Evolutionary conservation across 768 basidiomycete genomes (phyloP), one percentile per base, ranked within the genome.

Genomic region (Termitomyces sp.): DNA sequence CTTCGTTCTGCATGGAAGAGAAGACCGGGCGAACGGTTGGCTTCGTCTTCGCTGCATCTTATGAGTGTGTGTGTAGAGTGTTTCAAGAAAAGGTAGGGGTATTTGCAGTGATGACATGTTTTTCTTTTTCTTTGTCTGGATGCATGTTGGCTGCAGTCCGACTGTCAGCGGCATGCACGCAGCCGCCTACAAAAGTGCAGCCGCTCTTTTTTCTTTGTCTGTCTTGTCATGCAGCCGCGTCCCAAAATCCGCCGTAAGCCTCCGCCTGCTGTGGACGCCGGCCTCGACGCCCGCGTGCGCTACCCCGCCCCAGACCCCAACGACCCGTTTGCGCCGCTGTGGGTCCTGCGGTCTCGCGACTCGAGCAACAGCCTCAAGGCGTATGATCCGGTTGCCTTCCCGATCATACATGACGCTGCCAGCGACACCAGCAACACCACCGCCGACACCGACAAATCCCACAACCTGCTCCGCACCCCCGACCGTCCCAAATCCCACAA

Each of bases 301-400:
- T 90, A 89, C 67, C 88, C 88, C 5, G 69, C 74, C 2, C 86
- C 86, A 31, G 88, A 90, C 69, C 86, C 86, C 21, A 66, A 64
- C 17, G 86, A 90, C 66, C 88, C 88, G 1, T 89, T 89, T 60
- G 87, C 84, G 5, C 82, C 88, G 0, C 80, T 90, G 42, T 80
- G 82, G 65, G 82, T 83, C 25, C 75, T 90, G 27, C 82, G 88
- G 49, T 80, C 77, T 58, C 80, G 86, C 54, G 80, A 69, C n/a
- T 72, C 82, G 5, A 79, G 77, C 60, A 75, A 74, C 19, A 70
- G 73, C 17, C 69, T 75, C 47, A 46, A 31, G 9, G 56, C 51
- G 59, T 58, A 35, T 23, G 11, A 5, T 19, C 17, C 14, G n/a
- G 41, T 54, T 17, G 27, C 34, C 17, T 54, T 45, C 17, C 53